Conservation (phyloP, 805 yeast species). For the Kodamaea hsintzibuensis region DNA sequence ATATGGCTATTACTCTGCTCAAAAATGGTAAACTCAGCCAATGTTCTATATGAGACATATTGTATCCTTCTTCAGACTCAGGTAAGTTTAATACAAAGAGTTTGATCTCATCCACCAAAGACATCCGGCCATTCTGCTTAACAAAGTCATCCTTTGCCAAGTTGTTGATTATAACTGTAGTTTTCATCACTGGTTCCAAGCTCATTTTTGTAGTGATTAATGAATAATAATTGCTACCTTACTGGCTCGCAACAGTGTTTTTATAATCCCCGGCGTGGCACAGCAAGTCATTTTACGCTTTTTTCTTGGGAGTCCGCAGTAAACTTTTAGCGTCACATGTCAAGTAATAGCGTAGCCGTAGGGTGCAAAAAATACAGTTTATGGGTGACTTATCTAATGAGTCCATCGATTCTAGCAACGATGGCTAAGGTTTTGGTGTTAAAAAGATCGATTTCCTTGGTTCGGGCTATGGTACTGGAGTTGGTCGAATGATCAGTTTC, state of each 20-base stretch:
- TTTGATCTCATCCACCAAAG: slow-evolving; percentile 40
- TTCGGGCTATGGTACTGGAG: too few species aligned
- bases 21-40: slow-evolving; percentile 44
- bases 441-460: too few species aligned
- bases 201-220: neutral
- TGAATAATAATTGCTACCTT: neutral
- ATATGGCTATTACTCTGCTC: slow-evolving; percentile 38
- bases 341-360: neutral
- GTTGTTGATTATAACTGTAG: slow-evolving; percentile 34
- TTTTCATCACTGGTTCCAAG: neutral
- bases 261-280: neutral
- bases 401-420: neutral
- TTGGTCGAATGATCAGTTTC: too few species aligned
- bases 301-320: neutral
- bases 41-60: slow-evolving; percentile 23
- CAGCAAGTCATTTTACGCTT: neutral
- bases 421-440: neutral
- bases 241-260: neutral
- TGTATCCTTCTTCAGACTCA: slow-evolving; percentile 6
- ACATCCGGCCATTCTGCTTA: slow-evolving; percentile 16
- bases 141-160: slow-evolving; percentile 32
- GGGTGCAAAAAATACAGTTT: neutral
- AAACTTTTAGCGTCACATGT: neutral
- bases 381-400: neutral
- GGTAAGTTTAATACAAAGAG: slow-evolving; percentile 28